Evolutionary conservation across 805 yeast species (phyloP), one percentile per base, ranked within the genome.

Genomic region (Wickerhamiella musiphila): DNA sequence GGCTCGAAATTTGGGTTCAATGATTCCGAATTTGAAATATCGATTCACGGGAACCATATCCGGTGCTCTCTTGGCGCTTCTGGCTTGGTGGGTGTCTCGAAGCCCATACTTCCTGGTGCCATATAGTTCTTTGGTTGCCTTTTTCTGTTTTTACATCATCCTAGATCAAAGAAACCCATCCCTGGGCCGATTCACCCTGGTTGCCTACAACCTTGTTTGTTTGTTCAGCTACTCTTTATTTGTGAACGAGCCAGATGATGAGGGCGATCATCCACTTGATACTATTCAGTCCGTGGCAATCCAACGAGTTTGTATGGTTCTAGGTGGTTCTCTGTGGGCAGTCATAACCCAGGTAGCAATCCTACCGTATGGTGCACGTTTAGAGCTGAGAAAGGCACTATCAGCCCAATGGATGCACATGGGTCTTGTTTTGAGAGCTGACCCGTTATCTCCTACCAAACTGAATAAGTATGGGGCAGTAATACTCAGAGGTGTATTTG

Each of bases 1-100:
- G 86, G 77, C 75, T 43, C 78, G 78, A 45, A 74, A 84, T 1
- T 56, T 78, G 4, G 93, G 93, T 7, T 92, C 92, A 0, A 81
- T 93, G 0, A 66, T 78, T 8, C 69, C 73, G 71, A 75, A 90
- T 0, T 73, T 54, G 8, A 44, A 45, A 8, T 38, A 45, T 8
- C 46, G 63, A 4, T 60, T 79, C 34, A 38, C 73, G 17, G 93
- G 93, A 0, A 81, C 93, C 0, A 67, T 71, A 36, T 32, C 76
- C 5, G 93, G 93, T 1, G 78, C 84, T 1, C 38, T 59, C 8
- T 43, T 58, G 5, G 93, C 92, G 0, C 71, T 61, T 41, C 8
- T 58, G 5, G 59, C 67, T 2, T 78, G 86, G 86, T 47, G 49
- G 2, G 13, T 66, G 1, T 66, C 69, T 35, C 69, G 67, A 3